Conservation (phyloP, 116 monocot species). For the Phalaenopsis hybrid region DNA sequence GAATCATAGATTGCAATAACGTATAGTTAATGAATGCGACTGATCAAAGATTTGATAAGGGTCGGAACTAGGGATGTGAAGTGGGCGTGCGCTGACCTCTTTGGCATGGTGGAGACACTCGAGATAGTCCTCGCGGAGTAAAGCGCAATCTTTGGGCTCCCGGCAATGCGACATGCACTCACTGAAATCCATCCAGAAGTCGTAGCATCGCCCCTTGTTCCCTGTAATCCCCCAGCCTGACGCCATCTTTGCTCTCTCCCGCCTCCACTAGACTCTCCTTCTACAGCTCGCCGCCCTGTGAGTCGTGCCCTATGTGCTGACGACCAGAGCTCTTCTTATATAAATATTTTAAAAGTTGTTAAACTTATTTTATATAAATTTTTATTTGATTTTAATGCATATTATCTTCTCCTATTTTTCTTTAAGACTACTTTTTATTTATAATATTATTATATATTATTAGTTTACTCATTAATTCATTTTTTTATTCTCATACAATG, state of each 20-base stretch:
- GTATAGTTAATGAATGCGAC: background rate
- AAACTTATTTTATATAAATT: no score
- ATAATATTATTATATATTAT: no score
- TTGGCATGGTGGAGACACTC: conserved; percentile 98
- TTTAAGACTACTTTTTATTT: no score
- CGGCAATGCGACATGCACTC: conserved; percentile 94
- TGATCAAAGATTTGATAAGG: background rate
- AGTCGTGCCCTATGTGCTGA: background rate
- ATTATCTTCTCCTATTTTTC: no score
- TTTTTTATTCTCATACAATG: no score
- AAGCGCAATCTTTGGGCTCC: conserved; percentile 57
- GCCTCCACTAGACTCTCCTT: background rate
- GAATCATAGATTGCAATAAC: background rate
- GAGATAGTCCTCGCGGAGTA: conserved; percentile 94
- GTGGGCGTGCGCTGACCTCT: conserved; percentile 39
- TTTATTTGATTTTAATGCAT: no score
- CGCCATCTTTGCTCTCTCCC: conserved; percentile 39
- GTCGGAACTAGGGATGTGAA: background rate
- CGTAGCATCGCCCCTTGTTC: conserved; percentile 98
- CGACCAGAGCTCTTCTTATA: no score
- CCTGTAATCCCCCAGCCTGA: conserved; percentile 98
- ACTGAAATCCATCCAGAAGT: conserved; percentile 98
- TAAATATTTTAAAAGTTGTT: no score
- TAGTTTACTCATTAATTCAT: no score
- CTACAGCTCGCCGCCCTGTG: background rate